Evolutionary conservation across 1,284 basidiomycete genomes (phyloP).

Genomic region (Porodaedalea pini): DNA sequence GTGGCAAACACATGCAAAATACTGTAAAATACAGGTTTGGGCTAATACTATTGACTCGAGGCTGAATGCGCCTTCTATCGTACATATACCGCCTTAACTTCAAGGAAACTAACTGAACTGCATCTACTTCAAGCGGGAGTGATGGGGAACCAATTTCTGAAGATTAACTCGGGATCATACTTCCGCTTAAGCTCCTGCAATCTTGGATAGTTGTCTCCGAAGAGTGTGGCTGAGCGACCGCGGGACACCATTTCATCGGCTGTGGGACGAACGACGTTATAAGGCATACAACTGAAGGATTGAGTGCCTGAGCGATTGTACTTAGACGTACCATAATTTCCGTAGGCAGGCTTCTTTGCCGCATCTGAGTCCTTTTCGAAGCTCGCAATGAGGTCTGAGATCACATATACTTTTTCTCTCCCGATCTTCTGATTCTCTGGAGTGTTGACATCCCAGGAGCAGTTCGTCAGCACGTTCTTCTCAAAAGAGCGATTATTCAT

Average conservation of each 20-base stretch:
- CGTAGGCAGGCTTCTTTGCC: constrained; percentile 24
- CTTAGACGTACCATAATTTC: constrained; percentile 28
- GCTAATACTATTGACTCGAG: too few species aligned
- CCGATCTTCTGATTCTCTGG: constrained; percentile 31
- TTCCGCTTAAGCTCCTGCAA: constrained; percentile 20
- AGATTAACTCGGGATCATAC: constrained; percentile 20
- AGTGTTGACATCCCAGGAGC: constrained; percentile 36
- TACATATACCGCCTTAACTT: background rate
- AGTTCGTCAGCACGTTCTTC: constrained; percentile 31
- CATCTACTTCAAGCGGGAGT: constrained; percentile 10
- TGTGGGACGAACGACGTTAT: background rate
- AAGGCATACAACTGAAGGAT: too few species aligned
- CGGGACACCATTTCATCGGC: constrained; percentile 1
- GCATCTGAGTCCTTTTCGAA: constrained; percentile 8
- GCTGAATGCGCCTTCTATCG: too few species aligned
- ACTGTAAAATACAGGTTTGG: too few species aligned
- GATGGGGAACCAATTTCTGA: constrained; percentile 20
- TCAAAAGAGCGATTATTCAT: constrained; percentile 31
- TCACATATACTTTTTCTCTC: constrained; percentile 24
- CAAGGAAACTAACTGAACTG: background rate
- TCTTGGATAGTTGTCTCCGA: constrained; percentile 18
- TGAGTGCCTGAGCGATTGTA: background rate
- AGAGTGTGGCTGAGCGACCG: constrained; percentile 11
- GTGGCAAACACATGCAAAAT: background rate
- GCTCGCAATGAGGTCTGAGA: constrained; percentile 22